phyloP scores from a whole-genome alignment of 1,284 basidiomycete genomes.

The Peniophora sp. region DNA sequence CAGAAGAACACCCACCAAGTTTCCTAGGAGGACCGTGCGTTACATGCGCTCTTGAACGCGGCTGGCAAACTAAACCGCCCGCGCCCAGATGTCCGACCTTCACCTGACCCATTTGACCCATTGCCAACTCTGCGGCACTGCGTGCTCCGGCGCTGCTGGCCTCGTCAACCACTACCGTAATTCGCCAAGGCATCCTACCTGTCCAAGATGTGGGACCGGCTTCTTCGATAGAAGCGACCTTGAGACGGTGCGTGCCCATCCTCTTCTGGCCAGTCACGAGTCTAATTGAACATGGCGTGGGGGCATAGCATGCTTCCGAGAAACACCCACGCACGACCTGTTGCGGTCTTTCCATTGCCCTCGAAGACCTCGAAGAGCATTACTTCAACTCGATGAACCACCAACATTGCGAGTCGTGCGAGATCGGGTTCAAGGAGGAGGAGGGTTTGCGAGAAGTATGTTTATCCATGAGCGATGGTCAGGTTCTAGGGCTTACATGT shows the following conservation, averaged over 20 bases:
- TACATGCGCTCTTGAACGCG: too few relatives aligned
- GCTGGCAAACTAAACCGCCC: too few relatives aligned
- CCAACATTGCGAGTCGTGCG: background rate
- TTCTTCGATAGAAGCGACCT: background rate
- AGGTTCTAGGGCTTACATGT: background rate
- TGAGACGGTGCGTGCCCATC: background rate
- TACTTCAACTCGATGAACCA: constrained; percentile 1
- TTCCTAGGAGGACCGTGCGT: too few relatives aligned
- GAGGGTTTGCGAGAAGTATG: background rate
- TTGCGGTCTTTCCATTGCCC: background rate
- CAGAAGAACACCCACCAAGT: too few relatives aligned
- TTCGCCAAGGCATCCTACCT: background rate
- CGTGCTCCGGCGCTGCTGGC: background rate
- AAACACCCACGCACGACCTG: background rate
- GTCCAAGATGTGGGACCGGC: background rate
- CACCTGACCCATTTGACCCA: background rate
- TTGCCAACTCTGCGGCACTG: background rate
- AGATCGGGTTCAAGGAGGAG: background rate
- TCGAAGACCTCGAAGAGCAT: background rate
- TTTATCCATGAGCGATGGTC: background rate
- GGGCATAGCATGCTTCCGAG: background rate
- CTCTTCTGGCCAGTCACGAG: background rate
- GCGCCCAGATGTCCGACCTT: background rate
- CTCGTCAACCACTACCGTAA: background rate
- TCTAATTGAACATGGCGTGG: background rate